Conservation (phyloP, 495 filamentous ascomycete genomes). For the Trichocladium antarcticum region DNA sequence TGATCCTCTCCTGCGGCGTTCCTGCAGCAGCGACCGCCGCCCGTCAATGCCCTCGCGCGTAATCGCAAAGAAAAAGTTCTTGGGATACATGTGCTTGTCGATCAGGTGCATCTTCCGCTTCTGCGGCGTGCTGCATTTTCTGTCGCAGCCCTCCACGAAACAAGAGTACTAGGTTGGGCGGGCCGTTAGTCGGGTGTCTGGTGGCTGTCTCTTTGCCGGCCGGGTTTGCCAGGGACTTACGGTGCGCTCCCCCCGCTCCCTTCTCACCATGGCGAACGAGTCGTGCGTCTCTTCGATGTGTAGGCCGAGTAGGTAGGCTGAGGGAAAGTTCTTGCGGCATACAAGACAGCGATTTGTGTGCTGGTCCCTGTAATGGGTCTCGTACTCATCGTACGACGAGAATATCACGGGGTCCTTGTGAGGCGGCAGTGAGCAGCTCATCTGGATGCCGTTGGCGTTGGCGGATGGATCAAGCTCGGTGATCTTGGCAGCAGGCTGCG, state of each 20-base stretch:
- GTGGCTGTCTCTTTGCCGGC: not conserved
- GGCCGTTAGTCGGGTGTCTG: not conserved
- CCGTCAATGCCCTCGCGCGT: conserved; percentile 83
- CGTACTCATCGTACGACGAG: conserved; percentile 67
- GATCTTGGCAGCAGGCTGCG: conserved; percentile 32
- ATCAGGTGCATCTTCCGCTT: conserved; percentile 81
- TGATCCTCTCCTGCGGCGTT: conserved; percentile 39
- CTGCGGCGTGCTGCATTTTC: conserved; percentile 69
- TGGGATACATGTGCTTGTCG: conserved; percentile 90
- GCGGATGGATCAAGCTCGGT: conserved; percentile 31
- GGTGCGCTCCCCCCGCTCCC: conserved; percentile 74
- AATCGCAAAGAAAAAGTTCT: conserved; percentile 81
- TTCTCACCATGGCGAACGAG: conserved; percentile 54
- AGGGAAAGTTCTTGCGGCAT: conserved; percentile 70
- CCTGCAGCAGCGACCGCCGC: conserved; percentile 59
- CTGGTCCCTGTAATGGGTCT: conserved; percentile 67
- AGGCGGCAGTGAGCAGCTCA: conserved; percentile 71
- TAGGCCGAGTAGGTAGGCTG: conserved; percentile 56
- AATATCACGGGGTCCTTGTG: conserved; percentile 62
- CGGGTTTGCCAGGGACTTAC: conserved; percentile 40
- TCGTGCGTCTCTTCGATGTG: conserved; percentile 95
- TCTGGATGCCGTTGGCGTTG: conserved; percentile 30
- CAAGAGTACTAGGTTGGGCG: conserved; percentile 58
- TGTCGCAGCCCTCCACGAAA: conserved; percentile 80
- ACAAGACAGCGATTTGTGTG: conserved; percentile 79